Evolutionary conservation across 2,329 filamentous ascomycete species (phyloP).

Genomic region (Xylaria sp.): DNA sequence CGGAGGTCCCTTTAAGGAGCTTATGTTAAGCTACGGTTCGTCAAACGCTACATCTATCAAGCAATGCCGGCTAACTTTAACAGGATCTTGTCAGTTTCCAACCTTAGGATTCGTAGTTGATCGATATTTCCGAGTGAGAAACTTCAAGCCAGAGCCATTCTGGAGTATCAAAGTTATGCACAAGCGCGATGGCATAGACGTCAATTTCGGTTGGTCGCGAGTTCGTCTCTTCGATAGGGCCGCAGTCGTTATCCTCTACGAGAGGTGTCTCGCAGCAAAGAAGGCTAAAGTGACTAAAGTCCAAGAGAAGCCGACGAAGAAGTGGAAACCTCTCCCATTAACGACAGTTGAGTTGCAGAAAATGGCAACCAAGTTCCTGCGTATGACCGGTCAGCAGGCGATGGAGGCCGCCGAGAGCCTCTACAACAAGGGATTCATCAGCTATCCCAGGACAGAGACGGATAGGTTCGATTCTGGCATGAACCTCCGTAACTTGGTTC

Average conservation of each 20-base stretch:
- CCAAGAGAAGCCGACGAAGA: conserved; percentile 86
- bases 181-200: conserved; percentile 73
- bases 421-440: conserved; percentile 95
- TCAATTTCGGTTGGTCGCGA: conserved; percentile 82
- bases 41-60: conserved; percentile 13
- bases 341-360: conserved; percentile 98
- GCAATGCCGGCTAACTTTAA: conserved; percentile 18
- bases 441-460: conserved; percentile 95
- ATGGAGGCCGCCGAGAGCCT: conserved; percentile 87
- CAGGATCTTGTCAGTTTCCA: conserved; percentile 92
- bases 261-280: conserved; percentile 78
- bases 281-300: conserved; percentile 81
- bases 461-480: conserved; percentile 93
- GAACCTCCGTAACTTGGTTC: conserved; percentile 76
- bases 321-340: conserved; percentile 90
- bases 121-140: conserved; percentile 89
- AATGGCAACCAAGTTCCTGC: conserved; percentile 84
- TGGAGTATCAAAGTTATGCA: conserved; percentile 91
- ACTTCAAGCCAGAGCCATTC: conserved; percentile 89
- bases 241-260: conserved; percentile 78
- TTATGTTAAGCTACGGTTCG: conserved; percentile 80
- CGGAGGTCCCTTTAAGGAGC: conserved; percentile 65
- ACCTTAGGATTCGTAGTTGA: conserved; percentile 97
- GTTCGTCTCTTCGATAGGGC: conserved; percentile 86
- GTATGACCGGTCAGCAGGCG: conserved; percentile 87